Base-by-base conservation (phyloP, 345 rosid species). In the Gynandropsis gynandra region DNA sequence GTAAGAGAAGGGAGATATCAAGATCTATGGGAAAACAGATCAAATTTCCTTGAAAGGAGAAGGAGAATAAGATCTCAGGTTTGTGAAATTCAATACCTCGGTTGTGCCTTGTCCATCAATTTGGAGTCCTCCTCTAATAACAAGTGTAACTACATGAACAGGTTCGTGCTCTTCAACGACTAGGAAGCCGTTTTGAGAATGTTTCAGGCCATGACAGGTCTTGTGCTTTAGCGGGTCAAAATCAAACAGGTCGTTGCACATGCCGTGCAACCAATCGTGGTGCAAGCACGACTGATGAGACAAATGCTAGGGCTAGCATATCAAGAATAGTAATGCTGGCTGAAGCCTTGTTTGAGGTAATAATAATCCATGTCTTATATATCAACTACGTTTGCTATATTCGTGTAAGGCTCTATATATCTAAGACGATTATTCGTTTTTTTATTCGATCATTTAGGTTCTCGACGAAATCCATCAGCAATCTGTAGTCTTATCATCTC, bases 391-490 rank as follows among this genome's bases (percentile, higher is more conserved):
- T 21, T 54, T 24, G 37, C n/a, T 34, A 17, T 19, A 7, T 10
- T 35, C 5, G 36, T 39, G 34, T 32, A 7, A 15, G 16, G n/a
- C 50, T 27, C 58, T n/a, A 47, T n/a, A n/a, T n/a, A 9, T 67
- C 53, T 61, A n/a, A 68, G 32, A 67, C 61, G 54, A 64, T 70
- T 76, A 59, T 58, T 40, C 35, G 8, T 47, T 60, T 41, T 17
- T 54, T 16, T 50, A 17, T 33, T 14, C 67, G 41, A 29, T 65
- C 72, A 57, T 60, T 59, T 72, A 92, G 98, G 98, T 87, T 69
- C 87, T 92, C 79, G 98, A 92, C 81, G 98, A 92, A 71, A 85
- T 92, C 70, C 95, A 87, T 68, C 96, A 92, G 80, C 98, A 92
- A 65, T 92, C 98, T 44, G 83, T 76, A 50, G 98, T 81, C 48